A percentile compares a stretch with the other conserved stretches of the same genome.
phyloP scores from a whole-genome alignment of 176 grass and related monocot genomes.

The Avena insularis region DNA sequence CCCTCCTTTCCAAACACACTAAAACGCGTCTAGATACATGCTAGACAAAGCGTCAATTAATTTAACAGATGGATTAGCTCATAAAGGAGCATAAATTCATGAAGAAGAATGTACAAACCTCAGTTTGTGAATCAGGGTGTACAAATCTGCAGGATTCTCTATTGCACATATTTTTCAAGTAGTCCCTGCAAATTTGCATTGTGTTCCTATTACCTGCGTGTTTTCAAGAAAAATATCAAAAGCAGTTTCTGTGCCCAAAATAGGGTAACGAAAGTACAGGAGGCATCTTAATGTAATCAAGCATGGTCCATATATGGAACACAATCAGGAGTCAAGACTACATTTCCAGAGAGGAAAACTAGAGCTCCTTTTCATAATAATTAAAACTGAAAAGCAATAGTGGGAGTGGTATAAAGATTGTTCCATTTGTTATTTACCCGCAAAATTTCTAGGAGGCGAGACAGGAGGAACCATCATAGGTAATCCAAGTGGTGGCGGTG shows the following conservation, averaged over 20 bases:
- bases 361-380: background rate
- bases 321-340: constrained; percentile 8
- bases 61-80: background rate
- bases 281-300: background rate
- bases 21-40: too few species aligned
- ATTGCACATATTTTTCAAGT: constrained; percentile 72
- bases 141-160: constrained; percentile 69
- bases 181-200: constrained; percentile 64
- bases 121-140: constrained; percentile 50
- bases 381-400: constrained; percentile 19
- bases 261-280: background rate
- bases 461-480: constrained; percentile 50
- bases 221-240: constrained; percentile 23
- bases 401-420: background rate
- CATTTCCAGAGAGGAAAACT: constrained; percentile 16
- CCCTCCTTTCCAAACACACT: too few species aligned
- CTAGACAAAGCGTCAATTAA: too few species aligned
- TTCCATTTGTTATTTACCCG: constrained; percentile 46
- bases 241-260: constrained; percentile 11
- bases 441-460: constrained; percentile 46
- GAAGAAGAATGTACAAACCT: constrained; percentile 42
- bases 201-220: constrained; percentile 39
- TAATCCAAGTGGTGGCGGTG: constrained; percentile 44
- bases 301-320: background rate
- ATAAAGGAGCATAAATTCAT: background rate